A percentile compares a stretch with the other conserved stretches of the same genome.
Evolutionary conservation across 768 basidiomycete species (phyloP).

Genomic region (Mycena amicta): DNA sequence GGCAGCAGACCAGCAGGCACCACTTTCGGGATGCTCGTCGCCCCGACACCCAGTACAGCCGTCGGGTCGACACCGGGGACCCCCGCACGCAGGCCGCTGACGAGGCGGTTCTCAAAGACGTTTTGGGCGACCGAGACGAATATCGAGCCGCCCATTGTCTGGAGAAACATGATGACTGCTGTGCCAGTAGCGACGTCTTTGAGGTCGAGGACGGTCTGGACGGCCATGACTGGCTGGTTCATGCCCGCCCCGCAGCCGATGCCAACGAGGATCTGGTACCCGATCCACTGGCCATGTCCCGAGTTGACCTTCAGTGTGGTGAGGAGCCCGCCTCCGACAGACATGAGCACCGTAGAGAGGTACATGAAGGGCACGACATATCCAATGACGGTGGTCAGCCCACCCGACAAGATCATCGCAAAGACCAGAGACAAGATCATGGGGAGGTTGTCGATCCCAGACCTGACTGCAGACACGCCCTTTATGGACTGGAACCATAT

Average conservation of each 20-base stretch:
- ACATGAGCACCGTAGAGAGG: constrained; percentile 32
- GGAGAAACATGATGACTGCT: constrained; percentile 21
- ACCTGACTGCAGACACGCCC: constrained; percentile 35
- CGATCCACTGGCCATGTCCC: constrained; percentile 20
- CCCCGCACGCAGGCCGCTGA: background rate
- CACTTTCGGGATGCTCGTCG: background rate
- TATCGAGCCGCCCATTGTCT: constrained; percentile 20
- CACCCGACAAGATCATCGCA: constrained; percentile 40
- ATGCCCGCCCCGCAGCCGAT: constrained; percentile 31
- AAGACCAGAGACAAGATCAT: constrained; percentile 41
- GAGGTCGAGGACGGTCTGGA: constrained; percentile 15
- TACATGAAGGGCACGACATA: constrained; percentile 36
- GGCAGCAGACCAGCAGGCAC: background rate
- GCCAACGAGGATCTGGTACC: constrained; percentile 27
- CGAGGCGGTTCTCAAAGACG: constrained; percentile 14
- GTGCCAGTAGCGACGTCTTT: constrained; percentile 18
- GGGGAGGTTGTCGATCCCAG: constrained; percentile 36
- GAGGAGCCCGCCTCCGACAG: constrained; percentile 39
- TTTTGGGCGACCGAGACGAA: constrained; percentile 24
- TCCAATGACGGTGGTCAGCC: constrained; percentile 32
- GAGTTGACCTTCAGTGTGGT: constrained; percentile 30
- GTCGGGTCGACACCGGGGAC: constrained; percentile 1
- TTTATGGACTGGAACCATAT: constrained; percentile 40
- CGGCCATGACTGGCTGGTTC: constrained; percentile 23
- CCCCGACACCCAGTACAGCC: constrained; percentile 1